A percentile compares a stretch with the other conserved stretches of the same genome.
Conservation (phyloP, 176 grass and related monocot genomes). For the Hyparrhenia diplandra region DNA sequence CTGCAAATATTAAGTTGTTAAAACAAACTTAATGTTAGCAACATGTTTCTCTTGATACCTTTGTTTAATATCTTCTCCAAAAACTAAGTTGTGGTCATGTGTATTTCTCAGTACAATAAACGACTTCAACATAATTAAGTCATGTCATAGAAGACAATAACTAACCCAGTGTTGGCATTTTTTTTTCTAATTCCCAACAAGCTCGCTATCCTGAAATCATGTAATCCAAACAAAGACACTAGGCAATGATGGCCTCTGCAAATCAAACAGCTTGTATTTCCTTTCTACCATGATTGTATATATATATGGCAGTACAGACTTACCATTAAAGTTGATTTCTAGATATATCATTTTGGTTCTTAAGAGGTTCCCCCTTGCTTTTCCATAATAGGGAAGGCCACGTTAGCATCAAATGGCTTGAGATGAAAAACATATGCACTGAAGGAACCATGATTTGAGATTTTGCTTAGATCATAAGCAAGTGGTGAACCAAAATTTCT, state of each 20-base stretch:
- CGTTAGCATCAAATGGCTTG: not conserved
- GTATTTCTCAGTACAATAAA: not conserved
- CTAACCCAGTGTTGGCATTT: not conserved
- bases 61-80: not conserved
- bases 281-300: not conserved
- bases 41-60: not conserved
- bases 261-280: conserved; percentile 4
- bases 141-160: not conserved
- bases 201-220: not conserved
- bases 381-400: not conserved
- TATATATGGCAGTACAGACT: not conserved
- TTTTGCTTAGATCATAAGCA: not conserved
- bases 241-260: not conserved
- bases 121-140: not conserved
- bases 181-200: not conserved
- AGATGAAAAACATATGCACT: not conserved
- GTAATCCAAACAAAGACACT: not conserved
- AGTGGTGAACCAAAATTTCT: not conserved
- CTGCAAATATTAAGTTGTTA: not conserved
- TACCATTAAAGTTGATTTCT: not conserved
- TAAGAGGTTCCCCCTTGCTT: not conserved
- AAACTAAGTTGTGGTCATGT: not conserved
- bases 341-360: not conserved
- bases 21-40: not conserved
- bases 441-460: conserved; percentile 8